phyloP scores from a whole-genome alignment of 108 stramenopile species.

The Bacterosira constricta region DNA sequence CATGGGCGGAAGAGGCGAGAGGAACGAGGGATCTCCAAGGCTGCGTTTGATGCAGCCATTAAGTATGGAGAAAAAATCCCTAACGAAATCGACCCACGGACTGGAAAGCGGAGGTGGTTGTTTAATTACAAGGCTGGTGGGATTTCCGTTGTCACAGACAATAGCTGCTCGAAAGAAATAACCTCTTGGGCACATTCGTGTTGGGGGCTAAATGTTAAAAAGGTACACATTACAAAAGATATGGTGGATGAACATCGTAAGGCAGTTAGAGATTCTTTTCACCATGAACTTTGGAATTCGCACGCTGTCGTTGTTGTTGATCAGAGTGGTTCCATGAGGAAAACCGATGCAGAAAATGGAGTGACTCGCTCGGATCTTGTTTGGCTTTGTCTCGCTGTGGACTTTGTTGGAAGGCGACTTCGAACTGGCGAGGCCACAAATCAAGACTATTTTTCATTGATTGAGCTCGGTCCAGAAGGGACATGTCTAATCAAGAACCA shows the following conservation, averaged over 20 bases:
- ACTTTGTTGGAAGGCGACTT: conserved; percentile 47
- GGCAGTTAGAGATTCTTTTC: conserved; percentile 11
- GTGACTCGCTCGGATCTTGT: conserved; percentile 51
- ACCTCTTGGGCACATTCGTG: conserved; percentile 44
- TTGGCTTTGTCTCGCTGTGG: conserved; percentile 51
- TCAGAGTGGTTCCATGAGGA: conserved; percentile 57
- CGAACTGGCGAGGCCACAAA: conserved; percentile 28
- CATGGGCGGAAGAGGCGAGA: no score
- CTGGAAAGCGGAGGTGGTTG: conserved; percentile 29
- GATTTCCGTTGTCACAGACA: conserved; percentile 47
- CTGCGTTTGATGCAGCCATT: conserved; percentile 48
- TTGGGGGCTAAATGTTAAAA: conserved; percentile 24
- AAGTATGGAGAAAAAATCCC: conserved; percentile 23
- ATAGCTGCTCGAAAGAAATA: conserved; percentile 28
- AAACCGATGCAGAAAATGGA: conserved; percentile 43
- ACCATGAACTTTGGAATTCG: conserved; percentile 48
- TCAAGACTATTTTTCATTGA: conserved; percentile 45
- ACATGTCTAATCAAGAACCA: conserved; percentile 26
- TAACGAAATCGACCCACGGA: not conserved
- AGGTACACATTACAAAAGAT: conserved; percentile 16
- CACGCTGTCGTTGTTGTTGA: conserved; percentile 58
- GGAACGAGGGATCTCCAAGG: conserved; percentile 17
- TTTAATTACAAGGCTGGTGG: conserved; percentile 44
- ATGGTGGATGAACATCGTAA: conserved; percentile 22
- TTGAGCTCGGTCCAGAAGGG: conserved; percentile 34